Conservation (phyloP, 345 rosid genomes). For the Eucalyptus albens region DNA sequence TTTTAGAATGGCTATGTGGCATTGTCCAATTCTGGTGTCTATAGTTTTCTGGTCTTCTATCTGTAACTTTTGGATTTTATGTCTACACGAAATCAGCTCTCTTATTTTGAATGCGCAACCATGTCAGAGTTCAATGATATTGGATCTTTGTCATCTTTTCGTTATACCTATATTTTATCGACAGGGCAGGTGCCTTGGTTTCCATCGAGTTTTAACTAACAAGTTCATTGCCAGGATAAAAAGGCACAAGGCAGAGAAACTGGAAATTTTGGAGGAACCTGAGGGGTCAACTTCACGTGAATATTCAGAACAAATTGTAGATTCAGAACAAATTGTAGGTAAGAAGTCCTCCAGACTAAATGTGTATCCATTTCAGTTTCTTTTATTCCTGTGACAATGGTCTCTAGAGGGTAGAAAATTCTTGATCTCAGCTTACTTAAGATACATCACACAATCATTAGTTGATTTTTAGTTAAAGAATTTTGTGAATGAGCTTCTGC, state of each 20-base stretch:
- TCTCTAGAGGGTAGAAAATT: background rate
- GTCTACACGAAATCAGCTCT: background rate
- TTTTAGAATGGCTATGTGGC: background rate
- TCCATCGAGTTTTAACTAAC: background rate
- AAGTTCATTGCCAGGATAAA: constrained; percentile 32
- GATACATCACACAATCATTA: background rate
- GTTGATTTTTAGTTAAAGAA: background rate
- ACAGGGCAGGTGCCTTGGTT: background rate
- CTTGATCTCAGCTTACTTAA: background rate
- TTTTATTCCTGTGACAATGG: background rate
- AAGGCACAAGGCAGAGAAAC: constrained; percentile 35
- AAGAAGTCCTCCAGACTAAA: background rate
- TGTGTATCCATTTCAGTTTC: background rate
- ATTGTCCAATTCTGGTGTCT: background rate
- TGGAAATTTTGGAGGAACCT: constrained; percentile 13
- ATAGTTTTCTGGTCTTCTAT: background rate
- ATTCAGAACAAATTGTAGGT: constrained; percentile 20
- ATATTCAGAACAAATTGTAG: constrained; percentile 7
- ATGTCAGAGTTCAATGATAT: background rate
- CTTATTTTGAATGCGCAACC: background rate
- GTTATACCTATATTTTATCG: background rate
- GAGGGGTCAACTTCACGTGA: constrained; percentile 17
- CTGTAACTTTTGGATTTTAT: background rate
- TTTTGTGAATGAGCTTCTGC: background rate
- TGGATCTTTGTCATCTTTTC: background rate